These are phyloP conservation scores for Paratrimastix pyriformis DNA, from an alignment of 78 protist genomes.

Conservation along the genomic window DNA sequence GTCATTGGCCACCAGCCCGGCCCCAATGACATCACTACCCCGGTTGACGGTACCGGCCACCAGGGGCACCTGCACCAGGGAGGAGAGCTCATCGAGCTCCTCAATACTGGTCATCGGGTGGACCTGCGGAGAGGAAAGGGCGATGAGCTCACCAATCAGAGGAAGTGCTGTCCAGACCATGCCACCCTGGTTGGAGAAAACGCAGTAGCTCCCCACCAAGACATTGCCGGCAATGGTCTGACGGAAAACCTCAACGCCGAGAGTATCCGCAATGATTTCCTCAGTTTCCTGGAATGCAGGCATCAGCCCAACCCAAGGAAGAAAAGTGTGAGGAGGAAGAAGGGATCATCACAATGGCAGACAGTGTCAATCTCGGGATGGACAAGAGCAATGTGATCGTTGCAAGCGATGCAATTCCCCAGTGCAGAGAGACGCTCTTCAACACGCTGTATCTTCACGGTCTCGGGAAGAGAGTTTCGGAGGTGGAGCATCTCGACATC, in stretches of 20 bases:
- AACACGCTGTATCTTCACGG: slow-evolving; percentile 67
- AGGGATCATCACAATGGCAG: neutral
- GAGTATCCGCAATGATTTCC: slow-evolving; percentile 83
- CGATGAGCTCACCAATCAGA: neutral
- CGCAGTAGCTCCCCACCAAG: slow-evolving; percentile 88
- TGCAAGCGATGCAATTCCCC: slow-evolving; percentile 86
- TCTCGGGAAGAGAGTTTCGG: slow-evolving; percentile 93
- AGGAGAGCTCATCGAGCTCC: slow-evolving; percentile 88
- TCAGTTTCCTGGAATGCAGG: slow-evolving; percentile 62
- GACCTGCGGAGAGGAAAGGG: slow-evolving; percentile 10
- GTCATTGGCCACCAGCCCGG: slow-evolving; percentile 86
- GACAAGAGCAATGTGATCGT: slow-evolving; percentile 94
- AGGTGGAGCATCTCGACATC: slow-evolving; percentile 95
- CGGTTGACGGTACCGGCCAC: slow-evolving; percentile 93
- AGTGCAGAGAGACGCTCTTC: slow-evolving; percentile 93
- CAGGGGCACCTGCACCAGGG: slow-evolving; percentile 83
- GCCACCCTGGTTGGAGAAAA: slow-evolving; percentile 84
- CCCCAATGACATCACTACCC: slow-evolving; percentile 74
- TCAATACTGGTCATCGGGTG: slow-evolving; percentile 81
- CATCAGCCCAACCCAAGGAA: too few species aligned
- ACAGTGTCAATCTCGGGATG: slow-evolving; percentile 87
- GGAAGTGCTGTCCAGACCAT: slow-evolving; percentile 57
- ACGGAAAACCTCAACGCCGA: slow-evolving; percentile 94
- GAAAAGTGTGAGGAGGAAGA: slow-evolving; percentile 28
- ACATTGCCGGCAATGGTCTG: slow-evolving; percentile 65